These are phyloP conservation scores for Pulveroboletus sp. DNA, from an alignment of 768 basidiomycete species.

Conservation along the genomic window DNA sequence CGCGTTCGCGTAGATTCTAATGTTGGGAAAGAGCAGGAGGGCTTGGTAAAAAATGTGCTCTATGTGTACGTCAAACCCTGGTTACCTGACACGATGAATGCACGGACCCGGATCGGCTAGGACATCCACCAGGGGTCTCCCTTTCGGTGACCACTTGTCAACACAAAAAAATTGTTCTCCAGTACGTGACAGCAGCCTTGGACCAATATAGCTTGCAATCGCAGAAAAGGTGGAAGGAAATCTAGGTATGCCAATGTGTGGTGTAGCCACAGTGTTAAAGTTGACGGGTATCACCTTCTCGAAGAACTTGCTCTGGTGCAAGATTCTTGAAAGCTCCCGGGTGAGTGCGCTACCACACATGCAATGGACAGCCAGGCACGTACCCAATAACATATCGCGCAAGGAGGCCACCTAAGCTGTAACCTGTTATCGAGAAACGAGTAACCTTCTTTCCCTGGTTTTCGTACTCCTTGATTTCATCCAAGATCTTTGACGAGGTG, in stretches of 20 bases:
- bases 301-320: constrained; percentile 72
- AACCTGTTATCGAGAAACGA: constrained; percentile 74
- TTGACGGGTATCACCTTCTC: constrained; percentile 67
- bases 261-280: constrained; percentile 83
- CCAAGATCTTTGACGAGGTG: constrained; percentile 44
- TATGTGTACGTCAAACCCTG: constrained; percentile 24
- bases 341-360: constrained; percentile 4
- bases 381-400: constrained; percentile 77
- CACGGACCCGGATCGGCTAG: constrained; percentile 74
- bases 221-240: constrained; percentile 60
- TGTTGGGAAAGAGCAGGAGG: constrained; percentile 60
- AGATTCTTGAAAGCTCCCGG: constrained; percentile 40
- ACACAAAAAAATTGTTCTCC: constrained; percentile 75
- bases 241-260: constrained; percentile 72
- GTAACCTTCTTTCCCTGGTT: constrained; percentile 55
- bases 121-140: constrained; percentile 66
- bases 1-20: constrained; percentile 82
- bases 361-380: constrained; percentile 15
- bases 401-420: constrained; percentile 79
- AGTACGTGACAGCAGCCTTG: constrained; percentile 70
- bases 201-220: constrained; percentile 55
- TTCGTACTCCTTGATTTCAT: constrained; percentile 53
- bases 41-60: constrained; percentile 77
- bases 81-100: not conserved
- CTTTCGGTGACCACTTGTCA: constrained; percentile 70